Base-by-base conservation (phyloP, 345 rosid genomes). In the Gossypium bickii region DNA sequence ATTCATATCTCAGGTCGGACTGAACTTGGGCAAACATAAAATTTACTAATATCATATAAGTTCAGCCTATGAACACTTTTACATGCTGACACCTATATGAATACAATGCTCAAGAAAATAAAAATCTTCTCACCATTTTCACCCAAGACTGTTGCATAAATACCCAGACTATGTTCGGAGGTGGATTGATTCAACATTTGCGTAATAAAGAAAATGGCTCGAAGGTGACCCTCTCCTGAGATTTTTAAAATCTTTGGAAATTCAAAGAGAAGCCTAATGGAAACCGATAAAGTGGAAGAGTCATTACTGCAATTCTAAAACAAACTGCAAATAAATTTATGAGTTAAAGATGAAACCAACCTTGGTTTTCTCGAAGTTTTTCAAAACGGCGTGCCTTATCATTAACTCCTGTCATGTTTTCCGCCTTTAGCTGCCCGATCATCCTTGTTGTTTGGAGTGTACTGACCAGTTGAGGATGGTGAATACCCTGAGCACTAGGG, bases 381-480 rank as follows among this genome's bases (percentile, higher is more conserved):
- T 0, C 7, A 55, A 70, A 34, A 34, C 20, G 18, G 38, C 47
- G 17, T 34, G 41, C 52, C 18, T 55, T 22, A 57, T 11, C 53
- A 51, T 58, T 59, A 57, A 58, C 66, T 72, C 53, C 41, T 62
- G 61, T 63, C 57, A 2, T 47, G 59, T 24, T 77, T 81, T 3
- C 67, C 76, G 57, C 84, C 83, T 74, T 82, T 81, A 4, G 77
- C 63, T 56, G 76, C 74, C 81, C 74, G 80, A 70, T 83, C 93
- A 67, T 80, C 87, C 80, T 88, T 87, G 27, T 78, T 79, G 47
- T 88, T 83, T 29, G 94, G 93, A 45, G 91, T 87, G 79, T 86
- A 89, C 82, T 90, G 96, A 78, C 96, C 86, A 7, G 96, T 85
- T 0, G 97, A 90, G 34, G 96, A 83, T 0, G 96, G 97, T 24